Percentiles rank a stretch among this genome's conserved stretches.
Evolutionary conservation across 2,329 filamentous ascomycete genomes (phyloP).

Genomic region (Cadophora sp.): DNA sequence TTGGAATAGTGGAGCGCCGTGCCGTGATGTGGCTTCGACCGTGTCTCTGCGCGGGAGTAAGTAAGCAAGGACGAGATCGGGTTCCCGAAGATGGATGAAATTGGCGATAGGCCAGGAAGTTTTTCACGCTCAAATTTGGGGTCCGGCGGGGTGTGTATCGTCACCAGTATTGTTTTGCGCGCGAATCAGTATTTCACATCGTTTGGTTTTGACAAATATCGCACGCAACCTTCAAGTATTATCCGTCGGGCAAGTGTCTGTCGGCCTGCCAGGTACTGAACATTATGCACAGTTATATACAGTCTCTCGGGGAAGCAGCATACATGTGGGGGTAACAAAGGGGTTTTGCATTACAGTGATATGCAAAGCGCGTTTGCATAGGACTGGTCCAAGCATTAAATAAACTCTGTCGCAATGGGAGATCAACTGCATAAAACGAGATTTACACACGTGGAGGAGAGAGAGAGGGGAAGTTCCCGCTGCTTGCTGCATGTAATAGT

Average conservation of each 20-base stretch:
- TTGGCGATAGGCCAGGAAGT: background rate
- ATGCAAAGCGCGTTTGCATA: background rate
- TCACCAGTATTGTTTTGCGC: no score
- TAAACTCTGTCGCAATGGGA: background rate
- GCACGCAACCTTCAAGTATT: background rate
- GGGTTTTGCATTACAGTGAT: background rate
- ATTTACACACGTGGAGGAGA: background rate
- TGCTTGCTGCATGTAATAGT: background rate
- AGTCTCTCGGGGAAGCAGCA: background rate
- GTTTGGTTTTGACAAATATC: no score
- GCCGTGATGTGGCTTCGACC: conserved; percentile 1
- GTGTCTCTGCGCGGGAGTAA: background rate
- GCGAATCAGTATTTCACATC: no score
- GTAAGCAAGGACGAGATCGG: no score
- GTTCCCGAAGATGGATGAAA: background rate
- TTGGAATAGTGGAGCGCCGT: background rate
- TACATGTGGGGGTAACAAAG: background rate
- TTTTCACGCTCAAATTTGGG: background rate
- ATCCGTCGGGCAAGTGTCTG: background rate
- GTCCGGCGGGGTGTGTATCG: no score
- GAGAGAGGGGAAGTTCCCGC: background rate
- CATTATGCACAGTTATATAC: background rate
- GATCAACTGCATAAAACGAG: background rate
- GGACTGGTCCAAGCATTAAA: background rate
- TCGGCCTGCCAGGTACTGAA: no score